Conservation (phyloP, 441 rosid genomes). For the Isatis lusitanica region DNA sequence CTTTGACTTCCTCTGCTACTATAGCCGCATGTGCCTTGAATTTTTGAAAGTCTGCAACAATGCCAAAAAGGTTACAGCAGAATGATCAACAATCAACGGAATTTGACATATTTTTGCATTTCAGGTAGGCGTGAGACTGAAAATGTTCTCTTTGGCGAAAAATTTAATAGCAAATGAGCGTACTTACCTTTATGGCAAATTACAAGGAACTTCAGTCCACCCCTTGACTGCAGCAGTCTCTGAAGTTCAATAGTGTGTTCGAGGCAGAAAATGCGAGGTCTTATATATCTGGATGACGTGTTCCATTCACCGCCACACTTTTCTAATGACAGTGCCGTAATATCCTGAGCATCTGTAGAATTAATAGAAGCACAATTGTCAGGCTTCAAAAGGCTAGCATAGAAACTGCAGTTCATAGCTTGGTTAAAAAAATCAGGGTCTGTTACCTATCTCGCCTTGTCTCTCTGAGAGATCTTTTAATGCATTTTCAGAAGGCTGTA, state of each 20-base stretch:
- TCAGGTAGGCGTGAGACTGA: neutral
- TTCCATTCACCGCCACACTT: slow-evolving; percentile 47
- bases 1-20: slow-evolving; percentile 71
- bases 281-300: slow-evolving; percentile 51
- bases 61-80: slow-evolving; percentile 17
- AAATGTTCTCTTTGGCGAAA: neutral
- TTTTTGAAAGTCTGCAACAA: slow-evolving; percentile 81
- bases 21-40: slow-evolving; percentile 83
- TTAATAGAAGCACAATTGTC: slow-evolving; percentile 19
- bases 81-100: slow-evolving; percentile 18
- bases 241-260: slow-evolving; percentile 86
- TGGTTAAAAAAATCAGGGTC: neutral
- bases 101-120: neutral
- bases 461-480: slow-evolving; percentile 38
- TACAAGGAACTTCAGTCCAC: slow-evolving; percentile 76
- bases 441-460: slow-evolving; percentile 29
- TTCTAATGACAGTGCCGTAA: slow-evolving; percentile 30
- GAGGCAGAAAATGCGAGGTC: slow-evolving; percentile 95
- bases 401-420: slow-evolving; percentile 17
- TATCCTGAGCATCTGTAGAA: slow-evolving; percentile 39
- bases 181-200: slow-evolving; percentile 95
- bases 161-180: neutral
- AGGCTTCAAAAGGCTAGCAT: slow-evolving; percentile 11
- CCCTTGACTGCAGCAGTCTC: slow-evolving; percentile 68
- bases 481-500: slow-evolving; percentile 72